phyloP scores from a whole-genome alignment of 176 grass and related monocot genomes.

The barley (Hordeum vulgare) region MorexV3_pseudomolecules_assembly NC_058524.1:14100984-14101483 shows the following conservation, averaged over 20 bases:
- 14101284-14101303: slow-evolving; percentile 18
- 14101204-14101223: not conserved
- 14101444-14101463: not conserved
- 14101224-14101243: slow-evolving; percentile 37
- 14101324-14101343: not conserved
- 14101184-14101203: slow-evolving; percentile 36
- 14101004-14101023: slow-evolving; percentile 49
- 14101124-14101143: slow-evolving; percentile 34
- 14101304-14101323: slow-evolving; percentile 20
- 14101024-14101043: slow-evolving; percentile 67
- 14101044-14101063: slow-evolving; percentile 62
- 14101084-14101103: slow-evolving; percentile 59
- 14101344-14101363: not conserved
- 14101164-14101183: slow-evolving; percentile 10
- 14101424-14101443: not conserved
- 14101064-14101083: slow-evolving; percentile 44
- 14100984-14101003: slow-evolving; percentile 79
- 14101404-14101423: not conserved
- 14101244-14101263: slow-evolving; percentile 52
- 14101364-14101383: not conserved
- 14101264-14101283: slow-evolving; percentile 15
- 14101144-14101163: slow-evolving; percentile 42
- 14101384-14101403: not conserved
- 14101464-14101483: slow-evolving; percentile 28
- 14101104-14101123: slow-evolving; percentile 36